Conservation (phyloP, 495 filamentous ascomycete species). For the Aspergillus asperescens region DNA sequence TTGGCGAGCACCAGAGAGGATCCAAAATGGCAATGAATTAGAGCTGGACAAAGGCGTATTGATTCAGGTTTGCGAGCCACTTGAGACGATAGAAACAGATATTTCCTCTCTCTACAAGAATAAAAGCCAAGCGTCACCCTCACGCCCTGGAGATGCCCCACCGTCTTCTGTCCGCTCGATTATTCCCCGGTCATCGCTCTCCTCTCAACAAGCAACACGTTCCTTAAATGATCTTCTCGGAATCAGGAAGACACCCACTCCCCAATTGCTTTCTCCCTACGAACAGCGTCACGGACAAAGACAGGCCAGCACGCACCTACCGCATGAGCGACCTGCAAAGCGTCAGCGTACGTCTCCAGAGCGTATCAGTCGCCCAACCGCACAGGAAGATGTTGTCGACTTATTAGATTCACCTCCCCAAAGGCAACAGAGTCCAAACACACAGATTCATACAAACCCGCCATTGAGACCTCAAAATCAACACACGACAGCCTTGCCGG, state of each 20-base stretch:
- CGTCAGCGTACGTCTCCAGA: conserved; percentile 35
- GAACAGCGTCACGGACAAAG: conserved; percentile 32
- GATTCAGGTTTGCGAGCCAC: conserved; percentile 70
- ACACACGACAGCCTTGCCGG: neutral
- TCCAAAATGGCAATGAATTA: conserved; percentile 76
- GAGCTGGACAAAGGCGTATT: conserved; percentile 70
- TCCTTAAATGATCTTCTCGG: conserved; percentile 56
- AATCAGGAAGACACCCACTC: conserved; percentile 45
- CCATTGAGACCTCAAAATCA: too few relatives aligned
- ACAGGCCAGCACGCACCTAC: conserved; percentile 16
- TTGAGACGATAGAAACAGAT: conserved; percentile 70
- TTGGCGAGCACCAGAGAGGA: conserved; percentile 59
- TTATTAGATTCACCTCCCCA: conserved; percentile 3
- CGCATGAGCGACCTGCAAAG: conserved; percentile 41
- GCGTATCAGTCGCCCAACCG: conserved; percentile 1
- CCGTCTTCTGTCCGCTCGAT: conserved; percentile 17
- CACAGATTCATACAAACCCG: neutral
- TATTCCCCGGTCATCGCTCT: conserved; percentile 23
- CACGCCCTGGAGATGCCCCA: conserved; percentile 11
- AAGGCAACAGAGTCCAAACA: neutral
- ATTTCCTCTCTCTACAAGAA: conserved; percentile 66
- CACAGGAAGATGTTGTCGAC: neutral
- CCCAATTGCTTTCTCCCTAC: conserved; percentile 47
- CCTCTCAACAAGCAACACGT: conserved; percentile 36
- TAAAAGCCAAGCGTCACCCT: conserved; percentile 26